Evolutionary conservation across 2,329 filamentous ascomycete genomes (phyloP), one percentile per base, ranked within the genome.

Genomic region (Aaosphaeria pasadenensis): DNA sequence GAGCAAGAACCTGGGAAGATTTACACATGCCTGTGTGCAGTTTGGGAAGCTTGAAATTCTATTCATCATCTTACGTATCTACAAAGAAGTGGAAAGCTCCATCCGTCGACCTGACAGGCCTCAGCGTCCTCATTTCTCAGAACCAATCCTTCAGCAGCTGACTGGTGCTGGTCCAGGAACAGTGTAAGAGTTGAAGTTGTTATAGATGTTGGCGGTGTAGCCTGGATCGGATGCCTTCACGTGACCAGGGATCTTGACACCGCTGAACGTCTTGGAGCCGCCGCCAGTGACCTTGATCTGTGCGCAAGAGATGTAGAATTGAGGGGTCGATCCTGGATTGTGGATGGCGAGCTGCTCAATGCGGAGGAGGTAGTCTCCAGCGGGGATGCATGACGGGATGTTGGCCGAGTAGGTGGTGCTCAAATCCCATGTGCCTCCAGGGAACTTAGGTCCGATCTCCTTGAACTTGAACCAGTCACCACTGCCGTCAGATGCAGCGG

Each of bases 381-480:
- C 28, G 32, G 58, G 43, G 13, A 61, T 33, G 48, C 59, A 63
- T 13, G 46, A 54, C 11, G 60, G 59, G 33, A 63, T 53, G 7
- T 40, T 52, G 30, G 55, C 57, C 39, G 32, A 44, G 53, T 59
- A 63, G 39, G 31, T 46, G 11, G 51, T 30, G 41, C 4, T 6
- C 36, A 46, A 6, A 40, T 53, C 44, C 43, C 51, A 55, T 6
- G 44, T 52, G 30, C 42, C 43, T 4, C 46, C 47, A 5, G 53
- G 46, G 45, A 61, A 61, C 5, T 43, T 58, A 6, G 57, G 55
- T 5, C 55, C 57, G 39, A 61, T 59, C 11, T 61, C 57, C 43
- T 54, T 57, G 49, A 60, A 57, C 51, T 60, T 60, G 53, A 59
- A 59, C 57, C 58, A 61, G 36, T 45, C 43, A 4, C 55, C 54